These are phyloP conservation scores for Penicillium sp. DNA, from an alignment of 2,329 filamentous ascomycete genomes.

Conservation along the genomic window DNA sequence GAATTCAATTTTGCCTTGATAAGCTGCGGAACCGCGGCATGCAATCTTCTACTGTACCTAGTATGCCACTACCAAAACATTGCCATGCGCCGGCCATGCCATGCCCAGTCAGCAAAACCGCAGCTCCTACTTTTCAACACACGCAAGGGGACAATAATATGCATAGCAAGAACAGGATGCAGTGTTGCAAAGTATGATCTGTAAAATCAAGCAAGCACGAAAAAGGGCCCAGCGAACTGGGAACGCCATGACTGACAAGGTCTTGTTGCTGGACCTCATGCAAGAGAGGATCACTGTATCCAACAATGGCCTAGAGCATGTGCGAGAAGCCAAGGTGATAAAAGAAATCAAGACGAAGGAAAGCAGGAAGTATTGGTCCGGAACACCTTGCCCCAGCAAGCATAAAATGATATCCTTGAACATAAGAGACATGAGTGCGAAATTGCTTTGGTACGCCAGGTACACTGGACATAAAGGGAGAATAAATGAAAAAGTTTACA, in stretches of 20 bases:
- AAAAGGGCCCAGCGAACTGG: not conserved
- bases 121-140: not conserved
- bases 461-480: slow-evolving; percentile 16
- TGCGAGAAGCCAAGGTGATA: not conserved
- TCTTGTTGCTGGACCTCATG: not conserved
- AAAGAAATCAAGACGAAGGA: not conserved
- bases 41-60: not conserved
- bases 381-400: slow-evolving; percentile 23
- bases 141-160: not conserved
- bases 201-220: not conserved
- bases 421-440: slow-evolving; percentile 31
- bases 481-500: slow-evolving; percentile 21
- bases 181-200: not conserved
- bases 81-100: not conserved
- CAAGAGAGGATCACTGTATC: not conserved
- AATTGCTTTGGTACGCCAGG: slow-evolving; percentile 20
- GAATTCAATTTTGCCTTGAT: not conserved
- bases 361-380: slow-evolving; percentile 12
- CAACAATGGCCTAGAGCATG: not conserved
- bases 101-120: not conserved
- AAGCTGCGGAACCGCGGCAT: not conserved
- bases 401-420: slow-evolving; percentile 17
- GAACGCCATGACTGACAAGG: not conserved
- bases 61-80: not conserved
- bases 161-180: not conserved